Conservation (phyloP, 2,329 filamentous ascomycete genomes). For the Aureobasidium sp. region DNA sequence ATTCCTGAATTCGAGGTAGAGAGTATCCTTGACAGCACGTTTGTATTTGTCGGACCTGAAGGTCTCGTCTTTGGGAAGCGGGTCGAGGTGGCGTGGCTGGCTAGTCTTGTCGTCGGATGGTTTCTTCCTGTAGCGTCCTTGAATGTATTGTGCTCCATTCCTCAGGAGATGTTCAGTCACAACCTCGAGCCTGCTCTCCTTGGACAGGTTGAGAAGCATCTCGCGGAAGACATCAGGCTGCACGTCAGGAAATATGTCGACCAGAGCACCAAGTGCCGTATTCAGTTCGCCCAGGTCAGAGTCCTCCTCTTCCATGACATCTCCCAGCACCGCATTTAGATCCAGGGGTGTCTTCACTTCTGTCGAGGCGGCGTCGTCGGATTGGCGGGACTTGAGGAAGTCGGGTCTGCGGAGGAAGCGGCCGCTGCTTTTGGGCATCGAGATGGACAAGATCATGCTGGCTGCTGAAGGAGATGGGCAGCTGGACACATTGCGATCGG, state of each 20-base stretch:
- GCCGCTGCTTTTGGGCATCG: slow-evolving; percentile 11
- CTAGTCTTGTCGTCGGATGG: not conserved
- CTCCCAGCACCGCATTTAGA: not conserved
- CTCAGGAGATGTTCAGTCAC: slow-evolving; percentile 71
- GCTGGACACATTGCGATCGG: not conserved
- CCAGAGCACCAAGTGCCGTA: slow-evolving; percentile 57
- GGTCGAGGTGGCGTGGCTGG: not conserved
- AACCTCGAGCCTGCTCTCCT: slow-evolving; percentile 67
- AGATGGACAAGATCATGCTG: slow-evolving; percentile 13
- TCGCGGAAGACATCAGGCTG: slow-evolving; percentile 76
- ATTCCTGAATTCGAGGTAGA: slow-evolving; percentile 68
- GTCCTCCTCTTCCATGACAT: slow-evolving; percentile 36
- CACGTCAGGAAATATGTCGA: slow-evolving; percentile 69
- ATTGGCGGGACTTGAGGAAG: not conserved
- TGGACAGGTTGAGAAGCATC: slow-evolving; percentile 66
- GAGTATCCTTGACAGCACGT: slow-evolving; percentile 56
- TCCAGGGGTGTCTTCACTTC: not conserved
- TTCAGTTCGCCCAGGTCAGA: slow-evolving; percentile 63
- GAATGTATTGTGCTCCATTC: slow-evolving; percentile 60
- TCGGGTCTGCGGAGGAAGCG: slow-evolving; percentile 8
- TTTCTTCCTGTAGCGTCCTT: slow-evolving; percentile 47
- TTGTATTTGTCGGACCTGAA: slow-evolving; percentile 63
- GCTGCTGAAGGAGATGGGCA: not conserved
- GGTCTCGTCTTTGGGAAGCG: slow-evolving; percentile 51
- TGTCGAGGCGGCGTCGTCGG: not conserved